Evolutionary conservation across 495 filamentous ascomycete genomes (phyloP), one percentile per base, ranked within the genome.

Genomic region (Echria macrotheca): DNA sequence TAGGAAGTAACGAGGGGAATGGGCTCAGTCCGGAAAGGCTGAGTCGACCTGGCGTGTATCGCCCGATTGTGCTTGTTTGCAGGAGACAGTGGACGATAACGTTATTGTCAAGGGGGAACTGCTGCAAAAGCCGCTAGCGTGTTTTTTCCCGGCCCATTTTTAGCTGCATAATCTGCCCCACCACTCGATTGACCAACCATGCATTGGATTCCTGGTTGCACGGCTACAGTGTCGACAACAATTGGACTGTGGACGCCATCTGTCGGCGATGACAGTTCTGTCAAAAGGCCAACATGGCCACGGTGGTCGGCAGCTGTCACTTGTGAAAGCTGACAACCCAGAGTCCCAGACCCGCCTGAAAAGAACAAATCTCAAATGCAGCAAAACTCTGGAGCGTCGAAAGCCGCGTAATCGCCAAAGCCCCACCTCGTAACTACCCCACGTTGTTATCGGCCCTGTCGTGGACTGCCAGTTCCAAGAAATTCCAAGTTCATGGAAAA

Each of bases 1-100:
- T 23, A 10, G 38, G 26, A 14, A 29, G 52, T 46, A 61, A 55
- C 63, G 60, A 66, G 52, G 44, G 60, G 44, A 57, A 37, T 46
- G 52, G 55, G 50, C 52, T 50, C 42, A 42, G 39, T 32, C 42
- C 53, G 52, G 21, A 38, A 55, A 40, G 56, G 60, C 55, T 66
- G 63, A 47, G 57, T 59, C 32, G 52, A 52, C 53, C 31, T 54
- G 51, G 41, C 23, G 14, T n/a, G 47, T 18, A 37, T 37, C 35
- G n/a, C 35, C 35, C 35, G 28, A 33, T 40, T 28, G 21, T 42
- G 10, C 21, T 25, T 42, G 39, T 42, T 42, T 25, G 39, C 39
- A 42, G 39, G 21, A 23, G 26, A 23, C 21, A 42, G 39, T 23
- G 23, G 3, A 14, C 7, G 21, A 41, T n/a, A n/a, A 15, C 29